Evolutionary conservation across 768 basidiomycete species (phyloP), one percentile per base, ranked within the genome.

Genomic region (Pleurotus cornucopiae): DNA sequence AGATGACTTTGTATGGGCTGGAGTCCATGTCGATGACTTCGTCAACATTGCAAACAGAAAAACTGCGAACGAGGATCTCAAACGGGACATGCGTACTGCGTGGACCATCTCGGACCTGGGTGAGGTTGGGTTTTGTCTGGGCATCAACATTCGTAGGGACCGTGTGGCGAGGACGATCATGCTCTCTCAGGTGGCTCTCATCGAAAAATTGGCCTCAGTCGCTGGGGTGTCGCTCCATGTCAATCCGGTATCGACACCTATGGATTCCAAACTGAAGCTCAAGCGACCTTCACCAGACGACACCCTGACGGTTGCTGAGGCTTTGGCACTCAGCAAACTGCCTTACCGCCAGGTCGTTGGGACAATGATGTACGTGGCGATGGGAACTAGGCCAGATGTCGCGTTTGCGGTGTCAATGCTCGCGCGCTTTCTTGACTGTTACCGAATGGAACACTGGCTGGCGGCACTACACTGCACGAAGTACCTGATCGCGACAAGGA

Each of bases 381-480:
- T 66, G n/a, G 57, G 47, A 0, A 66, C 68, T 2, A 47, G 61
- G 0, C 67, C 65, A 0, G 68, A 71, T 55, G 67, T 71, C 11
- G 18, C 61, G 2, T 66, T 58, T 54, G 61, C 67, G 5, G 64
- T 70, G 1, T 59, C 60, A 21, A 46, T 60, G 43, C 49, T 72
- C 2, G 62, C 63, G 2, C 65, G 69, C 58, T 75, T 63, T 49
- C 60, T 70, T 2, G 67, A 70, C 45, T 60, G 52, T 53, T 70
- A 62, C 37, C 37, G 62, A 0, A 46, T 13, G 6, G 26, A 26
- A 26, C 26, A 26, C 26, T 26, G 26, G 26, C 6, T 26, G 6
- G 26, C 26, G 5, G 26, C 26, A 26, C 26, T 26, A 20, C 20
- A 20, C 20, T 20, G 20, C 20, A 20, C 20, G 20, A 20, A 20